phyloP scores from a whole-genome alignment of 2,329 filamentous ascomycete species.

The Diaporthe amygdali region DNA sequence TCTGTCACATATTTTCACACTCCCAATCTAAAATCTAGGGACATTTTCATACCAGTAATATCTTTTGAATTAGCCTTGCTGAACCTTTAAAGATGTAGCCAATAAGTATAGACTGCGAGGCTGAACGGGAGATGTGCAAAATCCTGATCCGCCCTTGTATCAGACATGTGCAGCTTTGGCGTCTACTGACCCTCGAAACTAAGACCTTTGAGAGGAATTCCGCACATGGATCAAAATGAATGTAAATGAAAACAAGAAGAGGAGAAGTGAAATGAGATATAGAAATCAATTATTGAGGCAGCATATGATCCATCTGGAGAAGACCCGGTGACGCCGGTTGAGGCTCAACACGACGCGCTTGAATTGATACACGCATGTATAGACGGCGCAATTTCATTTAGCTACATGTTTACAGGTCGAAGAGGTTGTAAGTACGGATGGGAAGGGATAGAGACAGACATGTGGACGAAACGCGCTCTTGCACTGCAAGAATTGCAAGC shows the following conservation, averaged over 20 bases:
- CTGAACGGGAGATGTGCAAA: background rate
- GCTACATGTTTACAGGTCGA: background rate
- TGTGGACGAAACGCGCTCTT: background rate
- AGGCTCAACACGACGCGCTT: background rate
- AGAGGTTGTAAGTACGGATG: background rate
- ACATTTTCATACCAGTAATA: background rate
- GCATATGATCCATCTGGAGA: background rate
- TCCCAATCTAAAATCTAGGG: background rate
- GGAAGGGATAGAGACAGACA: background rate
- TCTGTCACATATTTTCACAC: background rate
- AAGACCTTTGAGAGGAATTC: background rate
- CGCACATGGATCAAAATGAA: too few species aligned
- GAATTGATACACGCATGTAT: background rate
- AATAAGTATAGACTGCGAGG: background rate
- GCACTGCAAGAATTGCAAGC: slow-evolving; percentile 8
- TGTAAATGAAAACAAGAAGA: background rate
- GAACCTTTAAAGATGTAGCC: background rate
- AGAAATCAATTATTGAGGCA: background rate
- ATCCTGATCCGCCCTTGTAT: background rate
- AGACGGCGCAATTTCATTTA: background rate
- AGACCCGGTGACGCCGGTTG: background rate
- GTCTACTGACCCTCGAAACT: background rate
- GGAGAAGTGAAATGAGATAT: too few species aligned
- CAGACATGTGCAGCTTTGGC: background rate
- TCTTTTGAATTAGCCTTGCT: background rate